A percentile compares a stretch with the other conserved stretches of the same genome.
Evolutionary conservation across 345 rosid species (phyloP).

Genomic region (Linum lewisii): DNA sequence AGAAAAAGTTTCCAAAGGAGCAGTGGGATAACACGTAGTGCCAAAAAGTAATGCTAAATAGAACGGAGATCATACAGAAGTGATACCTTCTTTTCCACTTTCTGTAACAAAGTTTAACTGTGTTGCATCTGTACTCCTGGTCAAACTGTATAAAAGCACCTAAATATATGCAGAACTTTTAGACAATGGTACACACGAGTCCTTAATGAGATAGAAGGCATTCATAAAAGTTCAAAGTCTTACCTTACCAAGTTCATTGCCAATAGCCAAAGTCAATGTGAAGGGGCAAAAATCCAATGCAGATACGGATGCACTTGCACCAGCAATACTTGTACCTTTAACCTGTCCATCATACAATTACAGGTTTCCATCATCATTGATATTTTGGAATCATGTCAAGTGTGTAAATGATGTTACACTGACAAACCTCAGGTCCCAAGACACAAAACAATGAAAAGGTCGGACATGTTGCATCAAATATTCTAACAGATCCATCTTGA

Average conservation of each 20-base stretch:
- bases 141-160: slow-evolving; percentile 54
- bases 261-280: slow-evolving; percentile 18
- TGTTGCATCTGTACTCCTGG: slow-evolving; percentile 31
- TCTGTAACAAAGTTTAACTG: slow-evolving; percentile 50
- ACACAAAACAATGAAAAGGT: slow-evolving; percentile 16
- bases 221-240: slow-evolving; percentile 20
- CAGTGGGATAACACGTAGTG: neutral
- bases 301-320: slow-evolving; percentile 15
- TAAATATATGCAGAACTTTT: slow-evolving; percentile 25
- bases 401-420: slow-evolving; percentile 12
- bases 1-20: neutral
- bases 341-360: slow-evolving; percentile 11
- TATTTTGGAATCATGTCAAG: slow-evolving; percentile 10
- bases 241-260: slow-evolving; percentile 30
- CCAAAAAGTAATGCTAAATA: neutral
- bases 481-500: slow-evolving; percentile 20
- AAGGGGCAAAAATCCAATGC: slow-evolving; percentile 20
- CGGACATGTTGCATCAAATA: slow-evolving; percentile 25
- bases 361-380: slow-evolving; percentile 2
- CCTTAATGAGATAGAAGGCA: slow-evolving; percentile 12
- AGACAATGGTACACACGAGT: slow-evolving; percentile 14
- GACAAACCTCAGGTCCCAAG: slow-evolving; percentile 19
- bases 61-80: neutral
- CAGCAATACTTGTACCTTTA: slow-evolving; percentile 8
- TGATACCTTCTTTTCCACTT: slow-evolving; percentile 52